Evolutionary conservation across 1,139 yeast species (phyloP).

Genomic region (Hemisphaericaspora lyxosophila): DNA sequence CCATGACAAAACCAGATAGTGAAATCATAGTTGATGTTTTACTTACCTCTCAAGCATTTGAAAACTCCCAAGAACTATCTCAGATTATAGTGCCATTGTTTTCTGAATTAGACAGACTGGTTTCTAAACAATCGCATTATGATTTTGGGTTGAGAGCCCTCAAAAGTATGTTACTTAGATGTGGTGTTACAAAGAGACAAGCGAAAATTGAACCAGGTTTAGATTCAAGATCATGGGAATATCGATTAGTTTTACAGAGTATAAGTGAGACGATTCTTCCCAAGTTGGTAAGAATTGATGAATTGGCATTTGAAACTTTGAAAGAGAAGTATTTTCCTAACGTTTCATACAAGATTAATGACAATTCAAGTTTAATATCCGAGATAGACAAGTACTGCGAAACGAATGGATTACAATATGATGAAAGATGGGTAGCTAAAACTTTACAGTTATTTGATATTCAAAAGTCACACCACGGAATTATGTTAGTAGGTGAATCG

Average conservation of each 20-base stretch:
- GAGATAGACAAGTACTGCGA: conserved; percentile 16
- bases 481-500: conserved; percentile 76
- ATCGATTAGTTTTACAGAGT: conserved; percentile 49
- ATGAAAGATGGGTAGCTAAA: conserved; percentile 53
- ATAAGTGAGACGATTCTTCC: conserved; percentile 64
- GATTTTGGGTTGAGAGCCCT: conserved; percentile 88
- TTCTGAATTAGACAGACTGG: conserved; percentile 29
- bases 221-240: conserved; percentile 26
- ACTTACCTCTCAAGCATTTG: conserved; percentile 72
- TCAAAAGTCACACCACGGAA: conserved; percentile 70
- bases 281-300: conserved; percentile 57
- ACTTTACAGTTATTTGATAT: conserved; percentile 63
- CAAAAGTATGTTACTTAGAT: conserved; percentile 60
- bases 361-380: conserved; percentile 18
- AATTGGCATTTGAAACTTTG: conserved; percentile 32
- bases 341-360: conserved; percentile 14
- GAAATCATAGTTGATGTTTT: conserved; percentile 70
- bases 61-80: conserved; percentile 48
- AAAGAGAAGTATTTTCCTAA: conserved; percentile 27
- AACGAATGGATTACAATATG: conserved; percentile 21
- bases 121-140: conserved; percentile 69
- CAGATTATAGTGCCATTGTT: conserved; percentile 57
- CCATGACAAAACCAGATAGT: conserved; percentile 74
- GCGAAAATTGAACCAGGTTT: conserved; percentile 2
- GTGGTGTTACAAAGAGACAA: conserved; percentile 51